A percentile compares a stretch with the other conserved stretches of the same genome.
Evolutionary conservation across 2,329 filamentous ascomycete genomes (phyloP).

Genomic region (Venturia effusa): DNA sequence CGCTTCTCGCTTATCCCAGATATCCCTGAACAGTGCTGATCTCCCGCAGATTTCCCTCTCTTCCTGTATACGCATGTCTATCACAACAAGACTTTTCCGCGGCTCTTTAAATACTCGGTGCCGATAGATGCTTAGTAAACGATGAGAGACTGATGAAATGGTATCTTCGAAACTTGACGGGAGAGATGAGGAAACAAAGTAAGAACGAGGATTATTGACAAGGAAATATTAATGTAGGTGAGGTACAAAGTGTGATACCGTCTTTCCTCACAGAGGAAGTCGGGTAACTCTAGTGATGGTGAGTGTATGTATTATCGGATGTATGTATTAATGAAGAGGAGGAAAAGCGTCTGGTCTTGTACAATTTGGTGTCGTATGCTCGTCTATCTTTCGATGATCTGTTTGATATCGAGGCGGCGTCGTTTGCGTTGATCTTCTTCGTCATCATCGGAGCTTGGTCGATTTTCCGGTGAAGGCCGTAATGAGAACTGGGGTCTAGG

Average conservation of each 20-base stretch:
- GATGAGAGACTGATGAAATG: neutral
- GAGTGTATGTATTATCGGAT: neutral
- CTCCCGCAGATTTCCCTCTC: neutral
- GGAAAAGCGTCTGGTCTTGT: neutral
- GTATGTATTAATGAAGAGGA: neutral
- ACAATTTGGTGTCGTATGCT: neutral
- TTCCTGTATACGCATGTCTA: neutral
- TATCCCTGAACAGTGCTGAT: neutral
- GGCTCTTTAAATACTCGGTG: neutral
- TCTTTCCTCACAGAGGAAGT: neutral
- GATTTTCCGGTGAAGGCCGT: neutral
- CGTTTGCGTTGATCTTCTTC: slow-evolving; percentile 13
- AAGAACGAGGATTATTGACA: neutral
- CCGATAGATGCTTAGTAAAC: neutral
- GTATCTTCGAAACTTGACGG: neutral
- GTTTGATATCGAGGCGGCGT: slow-evolving; percentile 14
- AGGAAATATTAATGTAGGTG: neutral
- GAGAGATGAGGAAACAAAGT: neutral
- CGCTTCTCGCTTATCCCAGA: neutral
- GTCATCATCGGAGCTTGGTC: neutral
- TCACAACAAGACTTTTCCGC: neutral
- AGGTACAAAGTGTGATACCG: neutral
- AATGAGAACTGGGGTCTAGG: neutral
- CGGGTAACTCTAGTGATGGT: neutral
- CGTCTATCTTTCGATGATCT: slow-evolving; percentile 11